Conservation (phyloP, 2,329 filamentous ascomycete genomes). For the Monilinia fructicola region DNA sequence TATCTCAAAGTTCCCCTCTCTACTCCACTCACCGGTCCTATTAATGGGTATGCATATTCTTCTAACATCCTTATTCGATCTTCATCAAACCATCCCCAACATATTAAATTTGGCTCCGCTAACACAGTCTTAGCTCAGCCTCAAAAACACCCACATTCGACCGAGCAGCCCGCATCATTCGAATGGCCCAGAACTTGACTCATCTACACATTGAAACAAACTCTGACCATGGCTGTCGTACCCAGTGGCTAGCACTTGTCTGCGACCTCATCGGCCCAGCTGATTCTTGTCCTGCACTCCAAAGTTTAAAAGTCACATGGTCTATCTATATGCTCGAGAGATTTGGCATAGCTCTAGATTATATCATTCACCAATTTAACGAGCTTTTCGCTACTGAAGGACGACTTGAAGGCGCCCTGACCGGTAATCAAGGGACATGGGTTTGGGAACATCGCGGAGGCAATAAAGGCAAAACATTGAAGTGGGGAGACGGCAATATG, state of each 20-base stretch:
- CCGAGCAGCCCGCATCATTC: slow-evolving; percentile 3
- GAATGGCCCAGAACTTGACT: slow-evolving; percentile 9
- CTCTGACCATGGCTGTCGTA: not conserved
- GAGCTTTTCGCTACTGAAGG: not conserved
- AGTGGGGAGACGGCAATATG: not conserved
- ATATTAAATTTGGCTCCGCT: not conserved
- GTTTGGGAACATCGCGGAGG: not conserved
- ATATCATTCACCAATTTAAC: not conserved
- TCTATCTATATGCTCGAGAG: not conserved
- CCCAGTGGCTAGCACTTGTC: not conserved
- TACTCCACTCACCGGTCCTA: not conserved
- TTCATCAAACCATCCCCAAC: not conserved
- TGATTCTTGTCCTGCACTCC: not conserved
- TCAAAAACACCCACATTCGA: slow-evolving; percentile 5
- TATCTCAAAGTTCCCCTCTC: slow-evolving; percentile 2
- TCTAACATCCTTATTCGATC: not conserved
- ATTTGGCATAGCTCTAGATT: not conserved
- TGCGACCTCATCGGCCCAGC: not conserved
- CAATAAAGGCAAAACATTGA: not conserved
- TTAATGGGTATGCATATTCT: not conserved
- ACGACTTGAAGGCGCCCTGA: not conserved
- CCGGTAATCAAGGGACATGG: not conserved
- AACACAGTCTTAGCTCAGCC: not conserved
- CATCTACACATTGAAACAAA: not conserved
- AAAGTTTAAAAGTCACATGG: not conserved